Evolutionary conservation across 345 rosid genomes (phyloP).

Genomic region (Salix udensis): DNA sequence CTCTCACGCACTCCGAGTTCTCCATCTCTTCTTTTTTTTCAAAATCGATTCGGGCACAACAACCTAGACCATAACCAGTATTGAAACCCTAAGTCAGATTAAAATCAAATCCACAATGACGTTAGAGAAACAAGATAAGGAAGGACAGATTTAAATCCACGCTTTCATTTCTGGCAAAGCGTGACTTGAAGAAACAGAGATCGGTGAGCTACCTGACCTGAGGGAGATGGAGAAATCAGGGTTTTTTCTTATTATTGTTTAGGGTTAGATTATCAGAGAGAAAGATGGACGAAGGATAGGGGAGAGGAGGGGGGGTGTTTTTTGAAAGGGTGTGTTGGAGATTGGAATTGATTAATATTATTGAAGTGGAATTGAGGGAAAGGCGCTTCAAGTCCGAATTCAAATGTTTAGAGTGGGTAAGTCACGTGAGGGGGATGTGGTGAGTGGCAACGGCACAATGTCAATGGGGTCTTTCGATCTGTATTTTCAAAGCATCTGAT

Average conservation of each 20-base stretch:
- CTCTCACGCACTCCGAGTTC: slow-evolving; percentile 58
- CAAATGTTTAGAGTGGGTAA: slow-evolving; percentile 16
- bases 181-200: not conserved
- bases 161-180: not conserved
- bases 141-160: not conserved
- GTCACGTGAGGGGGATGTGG: slow-evolving; percentile 23
- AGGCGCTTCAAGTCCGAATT: slow-evolving; percentile 24
- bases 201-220: not conserved
- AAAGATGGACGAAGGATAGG: not conserved
- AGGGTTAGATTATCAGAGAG: not conserved
- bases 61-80: not conserved
- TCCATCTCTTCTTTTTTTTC: slow-evolving; percentile 23
- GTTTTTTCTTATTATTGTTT: no score
- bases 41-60: not conserved
- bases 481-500: not conserved
- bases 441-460: not conserved
- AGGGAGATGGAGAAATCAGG: not conserved
- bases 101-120: no score
- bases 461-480: not conserved
- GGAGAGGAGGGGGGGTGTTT: not conserved
- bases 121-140: not conserved
- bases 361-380: slow-evolving; percentile 5
- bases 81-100: not conserved
- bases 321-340: not conserved
- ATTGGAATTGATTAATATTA: not conserved